These are phyloP conservation scores for Peronosclerospora sorghi DNA, from an alignment of 352 stramenopile genomes.

Conservation along the genomic window DNA sequence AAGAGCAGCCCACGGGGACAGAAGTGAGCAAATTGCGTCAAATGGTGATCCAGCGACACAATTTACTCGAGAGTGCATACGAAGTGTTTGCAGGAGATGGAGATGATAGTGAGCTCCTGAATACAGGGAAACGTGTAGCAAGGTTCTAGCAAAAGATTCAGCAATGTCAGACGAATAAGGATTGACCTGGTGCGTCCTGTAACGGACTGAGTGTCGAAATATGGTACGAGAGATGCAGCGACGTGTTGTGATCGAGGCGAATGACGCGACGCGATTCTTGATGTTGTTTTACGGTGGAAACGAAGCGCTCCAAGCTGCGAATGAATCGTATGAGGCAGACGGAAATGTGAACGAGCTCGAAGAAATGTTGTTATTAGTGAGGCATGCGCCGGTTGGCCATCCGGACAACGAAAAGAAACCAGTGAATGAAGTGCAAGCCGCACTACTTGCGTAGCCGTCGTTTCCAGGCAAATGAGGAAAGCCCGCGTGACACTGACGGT, in stretches of 20 bases:
- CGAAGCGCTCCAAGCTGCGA: conserved; percentile 55
- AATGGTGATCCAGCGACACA: too few species aligned
- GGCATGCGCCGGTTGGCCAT: conserved; percentile 54
- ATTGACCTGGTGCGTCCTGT: background rate
- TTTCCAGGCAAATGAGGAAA: too few species aligned
- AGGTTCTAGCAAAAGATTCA: conserved; percentile 53
- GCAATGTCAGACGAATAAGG: too few species aligned
- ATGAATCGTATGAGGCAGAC: conserved; percentile 62
- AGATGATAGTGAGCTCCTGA: conserved; percentile 50
- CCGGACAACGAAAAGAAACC: conserved; percentile 1
- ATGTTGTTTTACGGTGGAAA: conserved; percentile 55
- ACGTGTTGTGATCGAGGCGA: conserved; percentile 28
- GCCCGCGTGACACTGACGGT: too few species aligned
- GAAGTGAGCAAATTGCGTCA: conserved; percentile 28
- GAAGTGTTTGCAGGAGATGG: conserved; percentile 49
- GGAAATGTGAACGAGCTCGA: conserved; percentile 63
- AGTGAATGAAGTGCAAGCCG: conserved; percentile 17
- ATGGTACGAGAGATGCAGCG: too few species aligned
- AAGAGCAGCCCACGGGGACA: conserved; percentile 16
- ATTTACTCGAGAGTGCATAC: too few species aligned
- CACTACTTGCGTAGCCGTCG: too few species aligned
- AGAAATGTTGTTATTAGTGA: conserved; percentile 65
- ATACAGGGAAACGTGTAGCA: conserved; percentile 56
- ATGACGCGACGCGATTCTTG: conserved; percentile 53
- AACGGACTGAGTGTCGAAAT: conserved; percentile 37